Conservation (phyloP, 1,139 yeast genomes). For the Diutina catenulata region DNA sequence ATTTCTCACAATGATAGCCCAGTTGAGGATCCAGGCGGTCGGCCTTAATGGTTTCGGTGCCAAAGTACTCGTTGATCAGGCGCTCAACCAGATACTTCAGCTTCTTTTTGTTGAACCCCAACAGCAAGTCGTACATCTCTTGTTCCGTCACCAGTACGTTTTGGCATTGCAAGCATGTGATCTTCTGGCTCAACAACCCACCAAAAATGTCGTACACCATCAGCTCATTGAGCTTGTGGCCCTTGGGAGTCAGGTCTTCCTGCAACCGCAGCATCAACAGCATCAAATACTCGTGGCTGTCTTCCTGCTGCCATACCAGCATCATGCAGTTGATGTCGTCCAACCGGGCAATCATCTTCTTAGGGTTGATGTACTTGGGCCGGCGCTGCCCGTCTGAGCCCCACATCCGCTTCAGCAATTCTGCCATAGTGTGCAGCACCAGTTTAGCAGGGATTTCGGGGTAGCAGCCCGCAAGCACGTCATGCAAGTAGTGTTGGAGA, state of each 20-base stretch:
- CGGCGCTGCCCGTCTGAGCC: constrained; percentile 12
- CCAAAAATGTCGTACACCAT: constrained; percentile 90
- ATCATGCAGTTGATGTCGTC: constrained; percentile 90
- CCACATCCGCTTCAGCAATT: constrained; percentile 60
- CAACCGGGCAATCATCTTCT: constrained; percentile 56
- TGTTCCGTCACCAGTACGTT: constrained; percentile 82
- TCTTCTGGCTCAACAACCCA: constrained; percentile 74
- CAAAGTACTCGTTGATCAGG: constrained; percentile 56
- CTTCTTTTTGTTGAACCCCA: constrained; percentile 44
- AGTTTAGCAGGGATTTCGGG: constrained; percentile 51
- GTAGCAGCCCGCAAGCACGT: not conserved
- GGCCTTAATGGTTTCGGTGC: constrained; percentile 61
- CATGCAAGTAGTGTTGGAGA: constrained; percentile 66
- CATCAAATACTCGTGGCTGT: constrained; percentile 94
- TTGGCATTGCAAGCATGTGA: constrained; percentile 71
- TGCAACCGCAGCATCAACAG: constrained; percentile 77
- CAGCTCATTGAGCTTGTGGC: constrained; percentile 68
- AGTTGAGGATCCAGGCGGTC: constrained; percentile 48
- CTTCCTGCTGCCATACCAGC: constrained; percentile 97
- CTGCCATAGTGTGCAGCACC: constrained; percentile 65
- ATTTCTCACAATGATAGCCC: constrained; percentile 81
- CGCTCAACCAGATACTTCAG: not conserved
- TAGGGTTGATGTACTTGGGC: constrained; percentile 50
- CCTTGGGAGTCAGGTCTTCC: constrained; percentile 87
- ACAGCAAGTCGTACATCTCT: constrained; percentile 84